These are phyloP conservation scores for Lepidium sativum DNA, from an alignment of 345 rosid species.

Conservation along the genomic window DNA sequence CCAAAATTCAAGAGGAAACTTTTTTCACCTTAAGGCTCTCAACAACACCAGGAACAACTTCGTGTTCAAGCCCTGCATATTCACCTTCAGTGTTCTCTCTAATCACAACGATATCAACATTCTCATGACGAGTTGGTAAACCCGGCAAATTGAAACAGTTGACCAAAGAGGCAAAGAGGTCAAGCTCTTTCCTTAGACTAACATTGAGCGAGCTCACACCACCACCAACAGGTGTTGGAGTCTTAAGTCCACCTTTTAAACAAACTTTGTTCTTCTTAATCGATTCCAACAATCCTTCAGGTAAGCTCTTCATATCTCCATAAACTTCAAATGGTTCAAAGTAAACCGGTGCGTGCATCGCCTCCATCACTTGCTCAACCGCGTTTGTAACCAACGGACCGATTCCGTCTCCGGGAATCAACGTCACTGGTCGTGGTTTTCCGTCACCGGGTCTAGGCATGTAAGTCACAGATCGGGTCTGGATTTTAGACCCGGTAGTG, in stretches of 20 bases:
- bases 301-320: constrained; percentile 84
- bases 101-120: constrained; percentile 86
- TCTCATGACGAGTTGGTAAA: constrained; percentile 69
- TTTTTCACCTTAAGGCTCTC: constrained; percentile 84
- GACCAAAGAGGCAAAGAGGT: constrained; percentile 83
- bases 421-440: constrained; percentile 65
- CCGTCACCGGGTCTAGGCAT: constrained; percentile 99
- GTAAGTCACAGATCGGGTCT: constrained; percentile 78
- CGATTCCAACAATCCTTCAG: constrained; percentile 80
- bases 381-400: constrained; percentile 92
- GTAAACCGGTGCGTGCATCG: constrained; percentile 93
- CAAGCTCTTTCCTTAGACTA: constrained; percentile 77
- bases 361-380: constrained; percentile 86
- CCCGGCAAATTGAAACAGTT: constrained; percentile 88
- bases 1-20: neutral
- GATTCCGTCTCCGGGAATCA: constrained; percentile 89
- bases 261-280: constrained; percentile 96
- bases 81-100: constrained; percentile 99
- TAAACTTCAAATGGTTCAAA: constrained; percentile 74
- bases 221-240: constrained; percentile 68
- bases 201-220: constrained; percentile 84
- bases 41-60: constrained; percentile 94
- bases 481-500: constrained; percentile 18
- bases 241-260: constrained; percentile 76
- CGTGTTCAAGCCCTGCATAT: constrained; percentile 87